Percentiles rank a stretch among this genome's conserved stretches.
These are phyloP conservation scores for Lactifluus subvellereus DNA, from an alignment of 768 basidiomycete genomes.

Conservation along the genomic window DNA sequence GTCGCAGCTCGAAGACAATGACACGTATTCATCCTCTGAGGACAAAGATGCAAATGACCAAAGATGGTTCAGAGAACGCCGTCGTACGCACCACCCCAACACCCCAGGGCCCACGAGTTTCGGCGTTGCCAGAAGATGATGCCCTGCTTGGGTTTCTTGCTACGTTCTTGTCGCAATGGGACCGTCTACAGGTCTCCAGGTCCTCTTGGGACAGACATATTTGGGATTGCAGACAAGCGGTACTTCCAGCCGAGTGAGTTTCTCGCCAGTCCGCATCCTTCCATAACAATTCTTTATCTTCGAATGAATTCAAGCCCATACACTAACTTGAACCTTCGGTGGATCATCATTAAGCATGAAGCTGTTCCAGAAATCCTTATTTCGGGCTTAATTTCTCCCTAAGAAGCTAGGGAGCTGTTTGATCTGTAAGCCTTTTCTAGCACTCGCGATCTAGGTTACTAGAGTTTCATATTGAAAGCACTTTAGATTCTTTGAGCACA, in stretches of 20 bases:
- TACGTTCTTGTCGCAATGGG: slow-evolving; percentile 11
- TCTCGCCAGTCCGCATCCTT: neutral
- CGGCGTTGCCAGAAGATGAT: slow-evolving; percentile 1
- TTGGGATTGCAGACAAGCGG: slow-evolving; percentile 20
- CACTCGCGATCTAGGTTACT: neutral
- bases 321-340: slow-evolving; percentile 30
- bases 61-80: slow-evolving; percentile 12
- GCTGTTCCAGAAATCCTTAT: slow-evolving; percentile 31
- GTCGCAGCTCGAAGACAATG: slow-evolving; percentile 32
- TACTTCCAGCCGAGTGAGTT: slow-evolving; percentile 23
- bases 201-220: neutral
- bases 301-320: slow-evolving; percentile 26
- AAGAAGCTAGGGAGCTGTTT: slow-evolving; percentile 30
- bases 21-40: slow-evolving; percentile 26
- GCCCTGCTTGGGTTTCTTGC: slow-evolving; percentile 23
- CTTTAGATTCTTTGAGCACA: slow-evolving; percentile 45
- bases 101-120: neutral
- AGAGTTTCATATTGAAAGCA: neutral
- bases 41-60: slow-evolving; percentile 24
- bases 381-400: slow-evolving; percentile 30
- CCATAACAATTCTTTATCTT: neutral
- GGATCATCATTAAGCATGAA: slow-evolving; percentile 32
- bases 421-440: slow-evolving; percentile 27
- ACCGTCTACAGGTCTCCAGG: neutral
- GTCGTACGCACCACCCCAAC: slow-evolving; percentile 14